A percentile compares a stretch with the other conserved stretches of the same genome.
These are phyloP conservation scores for Fagus sylvatica DNA, from an alignment of 306 rosid species.

Conservation along the genomic window DNA sequence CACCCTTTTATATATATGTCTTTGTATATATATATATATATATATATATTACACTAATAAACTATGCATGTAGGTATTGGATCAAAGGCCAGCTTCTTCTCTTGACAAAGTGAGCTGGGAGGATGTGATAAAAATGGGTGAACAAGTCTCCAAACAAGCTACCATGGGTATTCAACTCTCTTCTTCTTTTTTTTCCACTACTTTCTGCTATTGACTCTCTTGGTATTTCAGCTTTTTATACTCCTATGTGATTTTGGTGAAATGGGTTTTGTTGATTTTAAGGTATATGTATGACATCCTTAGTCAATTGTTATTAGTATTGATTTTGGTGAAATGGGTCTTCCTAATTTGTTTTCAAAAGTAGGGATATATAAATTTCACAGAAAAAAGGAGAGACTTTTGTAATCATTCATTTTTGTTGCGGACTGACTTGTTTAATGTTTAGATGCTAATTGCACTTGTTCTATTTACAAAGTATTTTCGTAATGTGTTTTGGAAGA, in stretches of 20 bases:
- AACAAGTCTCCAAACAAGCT: constrained; percentile 79
- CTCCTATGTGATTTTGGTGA: background rate
- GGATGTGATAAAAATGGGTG: constrained; percentile 63
- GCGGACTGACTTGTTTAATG: background rate
- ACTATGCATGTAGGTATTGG: constrained; percentile 49
- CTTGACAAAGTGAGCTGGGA: constrained; percentile 71
- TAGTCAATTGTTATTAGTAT: background rate
- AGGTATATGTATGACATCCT: background rate
- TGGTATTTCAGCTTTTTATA: background rate
- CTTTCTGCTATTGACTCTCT: background rate
- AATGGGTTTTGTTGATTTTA: background rate
- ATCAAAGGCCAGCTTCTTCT: constrained; percentile 64
- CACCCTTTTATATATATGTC: too few species aligned
- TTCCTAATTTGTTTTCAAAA: background rate
- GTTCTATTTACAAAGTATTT: background rate
- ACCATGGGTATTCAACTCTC: constrained; percentile 54
- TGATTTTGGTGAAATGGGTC: background rate
- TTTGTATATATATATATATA: background rate
- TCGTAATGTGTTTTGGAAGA: background rate
- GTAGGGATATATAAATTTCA: background rate
- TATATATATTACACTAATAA: background rate
- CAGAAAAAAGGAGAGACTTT: background rate
- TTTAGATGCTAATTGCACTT: background rate
- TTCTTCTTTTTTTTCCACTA: too few species aligned
- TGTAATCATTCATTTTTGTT: background rate